phyloP scores from a whole-genome alignment of 2,329 filamentous ascomycete genomes.

The Colletotrichum brevisporum region DNA sequence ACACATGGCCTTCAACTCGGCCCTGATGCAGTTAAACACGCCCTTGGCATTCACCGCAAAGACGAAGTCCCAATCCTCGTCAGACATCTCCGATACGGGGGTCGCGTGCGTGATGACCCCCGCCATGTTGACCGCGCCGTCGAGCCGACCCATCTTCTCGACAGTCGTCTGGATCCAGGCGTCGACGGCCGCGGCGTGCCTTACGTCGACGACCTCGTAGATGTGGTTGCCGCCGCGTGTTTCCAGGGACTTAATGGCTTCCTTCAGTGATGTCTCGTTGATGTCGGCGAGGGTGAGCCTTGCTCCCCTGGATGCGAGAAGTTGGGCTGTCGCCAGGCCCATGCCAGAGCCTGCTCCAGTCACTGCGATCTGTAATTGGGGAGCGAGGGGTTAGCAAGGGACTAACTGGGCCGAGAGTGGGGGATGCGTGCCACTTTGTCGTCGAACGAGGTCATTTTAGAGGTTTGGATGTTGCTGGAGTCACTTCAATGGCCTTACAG shows the following conservation, averaged over 20 bases:
- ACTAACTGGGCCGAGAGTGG: too few relatives aligned
- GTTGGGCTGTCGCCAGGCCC: constrained; percentile 60
- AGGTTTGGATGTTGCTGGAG: too few relatives aligned
- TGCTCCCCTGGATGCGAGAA: constrained; percentile 60
- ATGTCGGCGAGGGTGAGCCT: constrained; percentile 64
- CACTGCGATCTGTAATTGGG: constrained; percentile 53
- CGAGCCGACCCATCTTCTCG: constrained; percentile 51
- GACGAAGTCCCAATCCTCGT: constrained; percentile 58
- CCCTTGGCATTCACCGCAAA: constrained; percentile 62
- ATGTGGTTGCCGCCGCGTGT: background rate
- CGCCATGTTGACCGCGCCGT: constrained; percentile 59
- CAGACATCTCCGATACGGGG: constrained; percentile 47
- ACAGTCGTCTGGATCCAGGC: constrained; percentile 50
- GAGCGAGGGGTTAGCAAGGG: too few relatives aligned
- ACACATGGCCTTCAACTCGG: constrained; percentile 58
- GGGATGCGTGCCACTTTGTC: constrained; percentile 1
- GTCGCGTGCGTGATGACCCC: constrained; percentile 56
- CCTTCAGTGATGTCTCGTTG: constrained; percentile 50
- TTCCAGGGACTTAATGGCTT: constrained; percentile 11
- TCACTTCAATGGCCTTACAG: too few relatives aligned
- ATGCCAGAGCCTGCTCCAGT: constrained; percentile 65
- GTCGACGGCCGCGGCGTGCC: constrained; percentile 39
- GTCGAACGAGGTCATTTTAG: constrained; percentile 4
- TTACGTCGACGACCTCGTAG: constrained; percentile 35
- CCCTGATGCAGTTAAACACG: constrained; percentile 64